Conservation (phyloP, 768 basidiomycete genomes). For the Ramaria rubella region DNA sequence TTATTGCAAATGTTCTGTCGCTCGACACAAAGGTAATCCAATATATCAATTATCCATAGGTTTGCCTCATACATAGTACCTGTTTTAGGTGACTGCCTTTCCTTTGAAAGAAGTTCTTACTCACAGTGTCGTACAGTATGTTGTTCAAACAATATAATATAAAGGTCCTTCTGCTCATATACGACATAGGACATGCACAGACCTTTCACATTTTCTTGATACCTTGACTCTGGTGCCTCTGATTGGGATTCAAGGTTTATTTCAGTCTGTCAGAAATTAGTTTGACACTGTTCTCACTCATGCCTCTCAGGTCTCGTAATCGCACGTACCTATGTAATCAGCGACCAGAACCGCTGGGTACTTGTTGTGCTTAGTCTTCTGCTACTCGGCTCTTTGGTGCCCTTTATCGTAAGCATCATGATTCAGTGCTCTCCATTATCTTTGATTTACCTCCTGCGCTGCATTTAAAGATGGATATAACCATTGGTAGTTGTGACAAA, state of each 20-base stretch:
- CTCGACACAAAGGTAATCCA: neutral
- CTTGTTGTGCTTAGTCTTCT: neutral
- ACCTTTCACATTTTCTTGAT: neutral
- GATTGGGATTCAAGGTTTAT: neutral
- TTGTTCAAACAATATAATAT: neutral
- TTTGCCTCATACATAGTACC: neutral
- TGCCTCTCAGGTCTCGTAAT: neutral
- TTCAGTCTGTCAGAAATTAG: too few relatives aligned
- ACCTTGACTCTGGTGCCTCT: neutral
- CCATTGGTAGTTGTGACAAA: neutral
- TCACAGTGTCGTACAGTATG: neutral
- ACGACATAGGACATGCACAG: neutral
- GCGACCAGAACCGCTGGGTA: neutral
- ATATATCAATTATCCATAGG: neutral
- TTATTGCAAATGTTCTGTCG: neutral
- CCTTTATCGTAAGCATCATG: neutral
- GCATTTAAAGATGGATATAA: neutral
- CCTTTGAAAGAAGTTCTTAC: neutral
- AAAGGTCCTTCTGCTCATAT: too few relatives aligned
- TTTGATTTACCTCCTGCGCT: too few relatives aligned
- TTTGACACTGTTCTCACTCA: too few relatives aligned
- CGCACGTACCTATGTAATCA: neutral
- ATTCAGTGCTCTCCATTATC: too few relatives aligned
- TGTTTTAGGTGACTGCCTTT: neutral
- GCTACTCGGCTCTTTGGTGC: neutral